Evolutionary conservation across 2,329 filamentous ascomycete genomes (phyloP).

Genomic region (Botrytis aclada): DNA sequence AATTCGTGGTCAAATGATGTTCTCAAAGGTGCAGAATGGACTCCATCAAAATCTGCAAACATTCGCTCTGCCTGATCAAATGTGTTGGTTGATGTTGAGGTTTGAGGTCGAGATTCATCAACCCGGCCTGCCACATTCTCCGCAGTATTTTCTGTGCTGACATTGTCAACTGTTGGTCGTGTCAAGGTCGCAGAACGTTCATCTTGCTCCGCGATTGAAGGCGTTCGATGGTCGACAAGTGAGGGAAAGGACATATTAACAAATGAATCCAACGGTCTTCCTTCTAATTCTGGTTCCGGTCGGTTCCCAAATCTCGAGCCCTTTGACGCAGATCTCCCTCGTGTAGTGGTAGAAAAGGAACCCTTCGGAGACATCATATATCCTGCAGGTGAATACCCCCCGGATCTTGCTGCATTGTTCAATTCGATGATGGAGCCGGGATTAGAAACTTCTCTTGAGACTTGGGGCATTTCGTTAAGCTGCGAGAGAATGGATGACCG

Average conservation of each 20-base stretch:
- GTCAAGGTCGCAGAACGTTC: slow-evolving; percentile 32
- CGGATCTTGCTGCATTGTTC: slow-evolving; percentile 63
- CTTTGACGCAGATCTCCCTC: slow-evolving; percentile 55
- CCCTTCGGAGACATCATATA: slow-evolving; percentile 66
- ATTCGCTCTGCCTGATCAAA: slow-evolving; percentile 63
- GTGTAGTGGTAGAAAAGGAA: slow-evolving; percentile 48
- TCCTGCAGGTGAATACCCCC: slow-evolving; percentile 66
- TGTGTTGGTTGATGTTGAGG: slow-evolving; percentile 43
- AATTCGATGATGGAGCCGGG: slow-evolving; percentile 64
- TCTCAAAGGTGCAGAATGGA: slow-evolving; percentile 54
- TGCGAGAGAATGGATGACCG: slow-evolving; percentile 60
- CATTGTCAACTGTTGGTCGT: slow-evolving; percentile 26
- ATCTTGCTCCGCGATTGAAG: slow-evolving; percentile 33
- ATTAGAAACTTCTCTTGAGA: slow-evolving; percentile 47
- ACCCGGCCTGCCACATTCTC: slow-evolving; percentile 21
- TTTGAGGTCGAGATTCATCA: slow-evolving; percentile 27
- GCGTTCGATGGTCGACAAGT: slow-evolving; percentile 25
- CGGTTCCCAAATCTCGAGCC: slow-evolving; percentile 41
- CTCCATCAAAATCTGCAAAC: slow-evolving; percentile 80
- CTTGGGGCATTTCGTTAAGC: slow-evolving; percentile 21
- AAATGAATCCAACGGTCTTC: slow-evolving; percentile 37
- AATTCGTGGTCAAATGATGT: slow-evolving; percentile 19
- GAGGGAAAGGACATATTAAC: slow-evolving; percentile 30
- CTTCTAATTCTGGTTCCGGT: slow-evolving; percentile 38
- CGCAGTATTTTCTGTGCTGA: slow-evolving; percentile 21